Evolutionary conservation across 2,329 filamentous ascomycete genomes (phyloP).

Genomic region (Colletotrichum graminicola): DNA sequence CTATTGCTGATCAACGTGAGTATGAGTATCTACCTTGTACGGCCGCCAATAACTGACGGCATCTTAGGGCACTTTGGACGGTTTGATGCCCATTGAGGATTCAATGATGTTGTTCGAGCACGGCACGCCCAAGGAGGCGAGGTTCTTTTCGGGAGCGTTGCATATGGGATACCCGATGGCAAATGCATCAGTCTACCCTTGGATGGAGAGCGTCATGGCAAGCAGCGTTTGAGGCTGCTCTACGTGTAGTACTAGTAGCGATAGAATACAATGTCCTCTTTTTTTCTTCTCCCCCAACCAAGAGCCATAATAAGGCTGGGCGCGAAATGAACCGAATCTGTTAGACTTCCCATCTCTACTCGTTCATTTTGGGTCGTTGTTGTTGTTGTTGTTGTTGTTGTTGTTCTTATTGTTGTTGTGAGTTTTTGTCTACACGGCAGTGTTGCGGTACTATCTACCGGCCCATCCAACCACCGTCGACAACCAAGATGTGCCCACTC

Average conservation of each 20-base stretch:
- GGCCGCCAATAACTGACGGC: background rate
- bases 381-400: background rate
- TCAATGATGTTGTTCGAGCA: conserved; percentile 74
- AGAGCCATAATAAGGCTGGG: too few species aligned
- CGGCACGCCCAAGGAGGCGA: conserved; percentile 73
- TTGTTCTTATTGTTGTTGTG: background rate
- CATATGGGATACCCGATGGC: conserved; percentile 78
- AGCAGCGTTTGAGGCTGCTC: conserved; percentile 42
- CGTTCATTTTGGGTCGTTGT: background rate
- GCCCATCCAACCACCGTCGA: conserved; percentile 96
- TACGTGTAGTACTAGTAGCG: background rate
- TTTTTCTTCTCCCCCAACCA: background rate
- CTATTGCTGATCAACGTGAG: conserved; percentile 72
- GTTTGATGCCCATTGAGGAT: conserved; percentile 77
- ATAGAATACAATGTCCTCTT: background rate
- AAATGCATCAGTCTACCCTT: conserved; percentile 69
- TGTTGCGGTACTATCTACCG: conserved; percentile 62
- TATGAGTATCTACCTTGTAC: conserved; percentile 11
- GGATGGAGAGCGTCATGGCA: conserved; percentile 69
- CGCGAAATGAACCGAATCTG: background rate
- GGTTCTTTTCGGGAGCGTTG: conserved; percentile 69
- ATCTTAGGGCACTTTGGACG: conserved; percentile 69
- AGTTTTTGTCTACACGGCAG: background rate
- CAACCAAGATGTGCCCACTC: conserved; percentile 82
- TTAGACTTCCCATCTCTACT: background rate